phyloP scores from a whole-genome alignment of 2,329 filamentous ascomycete genomes.

The Fusarium chaquense region DNA sequence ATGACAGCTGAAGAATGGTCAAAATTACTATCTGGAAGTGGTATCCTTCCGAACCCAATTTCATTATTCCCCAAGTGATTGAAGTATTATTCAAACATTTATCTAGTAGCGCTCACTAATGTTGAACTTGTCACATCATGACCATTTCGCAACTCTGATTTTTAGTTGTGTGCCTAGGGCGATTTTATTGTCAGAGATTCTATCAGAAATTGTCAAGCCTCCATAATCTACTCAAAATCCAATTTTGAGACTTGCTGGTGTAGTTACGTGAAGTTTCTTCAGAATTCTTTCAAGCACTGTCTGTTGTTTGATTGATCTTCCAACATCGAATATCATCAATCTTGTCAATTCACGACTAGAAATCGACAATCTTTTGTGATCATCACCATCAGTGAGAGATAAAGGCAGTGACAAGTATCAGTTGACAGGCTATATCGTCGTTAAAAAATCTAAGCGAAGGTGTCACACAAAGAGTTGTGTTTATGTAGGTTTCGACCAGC shows the following conservation, averaged over 20 bases:
- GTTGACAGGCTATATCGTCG: not conserved
- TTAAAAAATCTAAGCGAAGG: slow-evolving; percentile 9
- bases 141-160: not conserved
- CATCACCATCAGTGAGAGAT: not conserved
- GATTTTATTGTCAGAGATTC: too few relatives aligned
- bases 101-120: not conserved
- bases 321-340: not conserved
- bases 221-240: too few relatives aligned
- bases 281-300: slow-evolving; percentile 6
- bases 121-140: not conserved
- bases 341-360: slow-evolving; percentile 1
- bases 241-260: not conserved
- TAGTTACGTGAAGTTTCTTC: not conserved
- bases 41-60: not conserved
- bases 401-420: slow-evolving; percentile 8
- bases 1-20: too few relatives aligned
- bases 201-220: too few relatives aligned
- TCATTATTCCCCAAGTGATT: not conserved
- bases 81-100: not conserved
- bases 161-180: not conserved
- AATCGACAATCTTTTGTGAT: not conserved
- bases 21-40: too few relatives aligned
- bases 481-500: slow-evolving; percentile 24
- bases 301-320: not conserved
- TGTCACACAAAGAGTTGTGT: slow-evolving; percentile 23